phyloP scores from a whole-genome alignment of 2,329 filamentous ascomycete genomes.

The Cordyceps cicadae region DNA sequence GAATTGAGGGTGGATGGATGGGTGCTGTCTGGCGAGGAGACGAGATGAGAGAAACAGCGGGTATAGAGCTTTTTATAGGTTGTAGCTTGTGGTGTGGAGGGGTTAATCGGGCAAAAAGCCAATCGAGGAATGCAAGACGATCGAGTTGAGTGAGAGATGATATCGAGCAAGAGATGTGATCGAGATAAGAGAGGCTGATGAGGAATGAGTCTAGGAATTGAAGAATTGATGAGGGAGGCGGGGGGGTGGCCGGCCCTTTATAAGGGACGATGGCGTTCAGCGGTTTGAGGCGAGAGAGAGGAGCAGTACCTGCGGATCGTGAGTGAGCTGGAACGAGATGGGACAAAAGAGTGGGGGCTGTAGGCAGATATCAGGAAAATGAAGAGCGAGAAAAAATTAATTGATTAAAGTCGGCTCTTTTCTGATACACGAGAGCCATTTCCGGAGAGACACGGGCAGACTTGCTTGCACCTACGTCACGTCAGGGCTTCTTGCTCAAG shows the following conservation, averaged over 20 bases:
- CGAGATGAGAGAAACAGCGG: not conserved
- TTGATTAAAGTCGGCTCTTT: not conserved
- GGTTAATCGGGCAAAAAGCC: not conserved
- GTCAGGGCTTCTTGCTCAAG: not conserved
- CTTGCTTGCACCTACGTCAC: constrained; percentile 1
- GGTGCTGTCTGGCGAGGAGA: not conserved
- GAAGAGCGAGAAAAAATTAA: not conserved
- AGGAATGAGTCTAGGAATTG: constrained; percentile 3
- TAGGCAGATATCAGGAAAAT: not conserved
- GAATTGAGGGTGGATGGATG: not conserved
- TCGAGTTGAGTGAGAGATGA: not conserved
- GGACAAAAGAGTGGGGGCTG: not conserved
- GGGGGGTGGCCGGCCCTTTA: constrained; percentile 2
- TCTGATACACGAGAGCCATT: not conserved
- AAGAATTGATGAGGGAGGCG: constrained; percentile 5
- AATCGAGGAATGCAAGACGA: constrained; percentile 1
- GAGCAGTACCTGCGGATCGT: not conserved
- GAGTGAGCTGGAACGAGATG: constrained; percentile 1
- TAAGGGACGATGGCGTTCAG: not conserved
- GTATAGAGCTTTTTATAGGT: not conserved
- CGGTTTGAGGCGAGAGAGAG: not conserved
- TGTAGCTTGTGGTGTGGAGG: not conserved
- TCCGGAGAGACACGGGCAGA: not conserved
- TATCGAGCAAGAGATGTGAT: not conserved
- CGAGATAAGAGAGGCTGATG: not conserved